These are phyloP conservation scores for Sphaceloma murrayae DNA, from an alignment of 2,329 filamentous ascomycete genomes.

Conservation along the genomic window DNA sequence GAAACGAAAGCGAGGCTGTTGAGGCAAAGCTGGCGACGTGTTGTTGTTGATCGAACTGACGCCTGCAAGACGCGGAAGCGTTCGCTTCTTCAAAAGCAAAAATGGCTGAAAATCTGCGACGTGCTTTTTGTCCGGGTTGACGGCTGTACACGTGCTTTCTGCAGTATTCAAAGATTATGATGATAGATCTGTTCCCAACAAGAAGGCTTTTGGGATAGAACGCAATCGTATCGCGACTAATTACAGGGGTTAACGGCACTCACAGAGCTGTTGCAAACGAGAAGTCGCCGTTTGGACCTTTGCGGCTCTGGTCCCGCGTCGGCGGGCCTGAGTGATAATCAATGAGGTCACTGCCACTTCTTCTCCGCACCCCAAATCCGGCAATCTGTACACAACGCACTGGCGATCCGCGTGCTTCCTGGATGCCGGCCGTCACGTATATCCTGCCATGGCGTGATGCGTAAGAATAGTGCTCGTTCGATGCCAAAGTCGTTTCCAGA, in stretches of 20 bases:
- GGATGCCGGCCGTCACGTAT: too few relatives aligned
- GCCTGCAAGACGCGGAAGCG: conserved; percentile 2
- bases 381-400: conserved; percentile 7
- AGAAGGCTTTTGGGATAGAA: background rate
- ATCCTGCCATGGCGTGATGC: too few relatives aligned
- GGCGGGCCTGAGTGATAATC: background rate
- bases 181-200: background rate
- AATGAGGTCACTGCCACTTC: background rate
- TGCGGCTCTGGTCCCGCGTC: background rate
- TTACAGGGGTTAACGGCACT: background rate
- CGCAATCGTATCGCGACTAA: background rate
- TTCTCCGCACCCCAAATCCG: conserved; percentile 2
- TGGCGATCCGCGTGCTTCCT: background rate
- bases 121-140: conserved; percentile 3
- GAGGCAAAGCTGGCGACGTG: background rate
- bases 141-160: too few relatives aligned
- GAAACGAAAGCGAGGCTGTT: background rate
- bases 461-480: too few relatives aligned
- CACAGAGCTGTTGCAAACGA: background rate
- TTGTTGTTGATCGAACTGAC: conserved; percentile 9
- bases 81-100: conserved; percentile 16
- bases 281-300: background rate
- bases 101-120: background rate
- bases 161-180: background rate
- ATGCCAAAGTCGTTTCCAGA: too few relatives aligned